Conservation (phyloP, 108 stramenopile genomes). For the Skeletonema marinoi region DNA sequence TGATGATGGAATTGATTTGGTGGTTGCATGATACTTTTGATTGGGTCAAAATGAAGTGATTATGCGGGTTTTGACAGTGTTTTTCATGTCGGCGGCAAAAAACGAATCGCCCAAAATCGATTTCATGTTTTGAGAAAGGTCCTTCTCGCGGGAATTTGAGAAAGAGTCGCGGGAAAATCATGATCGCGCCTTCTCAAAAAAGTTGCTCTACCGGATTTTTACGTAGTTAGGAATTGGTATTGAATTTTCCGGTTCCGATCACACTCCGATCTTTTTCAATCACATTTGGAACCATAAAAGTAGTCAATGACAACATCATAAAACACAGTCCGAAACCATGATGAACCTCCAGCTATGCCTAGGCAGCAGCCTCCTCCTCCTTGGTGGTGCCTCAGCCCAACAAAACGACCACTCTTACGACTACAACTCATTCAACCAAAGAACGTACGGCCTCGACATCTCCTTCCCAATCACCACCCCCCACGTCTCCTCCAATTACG, state of each 20-base stretch:
- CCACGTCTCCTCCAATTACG: conserved; percentile 50
- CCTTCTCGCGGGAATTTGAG: too few relatives aligned
- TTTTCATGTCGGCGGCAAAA: background rate
- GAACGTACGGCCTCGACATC: conserved; percentile 54
- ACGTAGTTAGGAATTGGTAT: too few relatives aligned
- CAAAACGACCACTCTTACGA: conserved; percentile 7
- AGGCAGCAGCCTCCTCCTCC: background rate
- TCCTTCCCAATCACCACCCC: conserved; percentile 66
- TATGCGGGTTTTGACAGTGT: background rate
- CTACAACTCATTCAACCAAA: conserved; percentile 12
- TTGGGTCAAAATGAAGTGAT: background rate
- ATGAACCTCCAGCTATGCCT: background rate
- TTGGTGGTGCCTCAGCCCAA: background rate
- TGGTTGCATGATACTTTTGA: background rate
- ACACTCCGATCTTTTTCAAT: too few relatives aligned
- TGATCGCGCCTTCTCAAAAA: too few relatives aligned
- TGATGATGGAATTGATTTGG: background rate
- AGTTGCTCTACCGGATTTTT: too few relatives aligned
- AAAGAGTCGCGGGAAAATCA: too few relatives aligned
- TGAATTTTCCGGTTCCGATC: too few relatives aligned
- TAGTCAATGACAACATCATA: too few relatives aligned
- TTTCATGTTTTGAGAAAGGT: too few relatives aligned
- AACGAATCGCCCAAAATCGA: too few relatives aligned
- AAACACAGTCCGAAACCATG: too few relatives aligned
- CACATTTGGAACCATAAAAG: too few relatives aligned